Conservation (phyloP, 2,329 filamentous ascomycete species). For the Xylariaceae sp. region DNA sequence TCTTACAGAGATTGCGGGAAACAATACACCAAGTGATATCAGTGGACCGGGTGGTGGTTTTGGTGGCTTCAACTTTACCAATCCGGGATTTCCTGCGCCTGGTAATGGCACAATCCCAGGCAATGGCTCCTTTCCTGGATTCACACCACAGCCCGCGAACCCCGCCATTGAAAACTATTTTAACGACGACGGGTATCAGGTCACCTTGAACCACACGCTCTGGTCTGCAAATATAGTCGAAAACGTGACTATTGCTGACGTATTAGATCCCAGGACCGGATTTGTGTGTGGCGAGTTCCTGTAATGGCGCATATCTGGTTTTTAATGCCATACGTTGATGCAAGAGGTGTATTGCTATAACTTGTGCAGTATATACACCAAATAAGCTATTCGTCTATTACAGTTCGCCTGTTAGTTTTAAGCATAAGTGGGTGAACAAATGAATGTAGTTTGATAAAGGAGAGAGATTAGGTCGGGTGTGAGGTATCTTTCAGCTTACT, state of each 20-base stretch:
- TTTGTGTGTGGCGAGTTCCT: constrained; percentile 26
- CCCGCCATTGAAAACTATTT: constrained; percentile 23
- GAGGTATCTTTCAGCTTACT: too few relatives aligned
- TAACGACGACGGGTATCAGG: constrained; percentile 24
- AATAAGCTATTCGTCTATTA: too few relatives aligned
- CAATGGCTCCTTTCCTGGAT: background rate
- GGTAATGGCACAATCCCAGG: too few relatives aligned
- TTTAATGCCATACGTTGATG: too few relatives aligned
- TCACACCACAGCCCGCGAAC: constrained; percentile 12
- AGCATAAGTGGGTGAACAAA: too few relatives aligned
- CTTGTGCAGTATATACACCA: too few relatives aligned
- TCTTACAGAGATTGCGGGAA: constrained; percentile 22
- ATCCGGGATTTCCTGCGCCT: too few relatives aligned
- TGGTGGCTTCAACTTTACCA: constrained; percentile 13
- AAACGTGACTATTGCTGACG: constrained; percentile 28
- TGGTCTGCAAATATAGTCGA: constrained; percentile 24
- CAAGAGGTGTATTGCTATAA: too few relatives aligned
- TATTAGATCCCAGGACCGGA: constrained; percentile 22
- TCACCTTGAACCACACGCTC: constrained; percentile 29
- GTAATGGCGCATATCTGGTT: too few relatives aligned
- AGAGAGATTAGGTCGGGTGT: too few relatives aligned
- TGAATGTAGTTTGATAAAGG: too few relatives aligned
- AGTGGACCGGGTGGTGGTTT: background rate
- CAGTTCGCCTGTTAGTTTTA: too few relatives aligned
- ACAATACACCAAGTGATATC: constrained; percentile 16